Percentiles rank a stretch among this genome's conserved stretches.
Evolutionary conservation across 1,284 basidiomycete species (phyloP).

Genomic region (Vanrija pseudolonga): DNA sequence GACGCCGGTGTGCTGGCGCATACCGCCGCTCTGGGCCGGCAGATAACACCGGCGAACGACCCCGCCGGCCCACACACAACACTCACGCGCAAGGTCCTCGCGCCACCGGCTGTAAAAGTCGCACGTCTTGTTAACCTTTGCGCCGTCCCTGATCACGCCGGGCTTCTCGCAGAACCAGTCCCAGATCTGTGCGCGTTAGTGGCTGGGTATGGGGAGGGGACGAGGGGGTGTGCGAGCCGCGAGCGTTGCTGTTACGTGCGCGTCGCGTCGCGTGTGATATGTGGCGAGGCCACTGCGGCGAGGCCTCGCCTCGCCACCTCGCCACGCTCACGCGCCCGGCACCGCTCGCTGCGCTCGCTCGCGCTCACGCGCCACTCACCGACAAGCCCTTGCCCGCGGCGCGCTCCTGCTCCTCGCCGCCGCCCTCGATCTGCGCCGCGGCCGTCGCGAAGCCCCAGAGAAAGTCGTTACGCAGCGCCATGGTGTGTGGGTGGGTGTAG

Average conservation of each 20-base stretch:
- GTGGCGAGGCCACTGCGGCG: not conserved
- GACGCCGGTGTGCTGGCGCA: not conserved
- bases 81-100: slow-evolving; percentile 59
- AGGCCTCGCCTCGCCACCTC: not conserved
- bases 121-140: slow-evolving; percentile 64
- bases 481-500: slow-evolving; percentile 1
- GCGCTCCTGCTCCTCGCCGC: slow-evolving; percentile 23
- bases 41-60: no score
- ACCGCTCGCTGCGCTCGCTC: not conserved
- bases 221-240: no score
- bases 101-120: slow-evolving; percentile 66
- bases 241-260: no score
- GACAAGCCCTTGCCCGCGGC: slow-evolving; percentile 28
- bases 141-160: slow-evolving; percentile 63
- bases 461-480: slow-evolving; percentile 52
- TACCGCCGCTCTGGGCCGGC: no score
- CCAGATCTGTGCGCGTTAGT: slow-evolving; percentile 59
- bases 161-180: slow-evolving; percentile 66
- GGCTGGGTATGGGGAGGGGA: not conserved
- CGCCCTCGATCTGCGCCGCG: slow-evolving; percentile 40
- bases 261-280: no score
- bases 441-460: slow-evolving; percentile 71
- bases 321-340: slow-evolving; percentile 13
- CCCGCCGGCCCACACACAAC: not conserved
- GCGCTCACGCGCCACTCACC: slow-evolving; percentile 11